A percentile compares a stretch with the other conserved stretches of the same genome.
phyloP scores from a whole-genome alignment of 78 protist species.

The slime mould (Dictyostelium discoideum) region DNA sequence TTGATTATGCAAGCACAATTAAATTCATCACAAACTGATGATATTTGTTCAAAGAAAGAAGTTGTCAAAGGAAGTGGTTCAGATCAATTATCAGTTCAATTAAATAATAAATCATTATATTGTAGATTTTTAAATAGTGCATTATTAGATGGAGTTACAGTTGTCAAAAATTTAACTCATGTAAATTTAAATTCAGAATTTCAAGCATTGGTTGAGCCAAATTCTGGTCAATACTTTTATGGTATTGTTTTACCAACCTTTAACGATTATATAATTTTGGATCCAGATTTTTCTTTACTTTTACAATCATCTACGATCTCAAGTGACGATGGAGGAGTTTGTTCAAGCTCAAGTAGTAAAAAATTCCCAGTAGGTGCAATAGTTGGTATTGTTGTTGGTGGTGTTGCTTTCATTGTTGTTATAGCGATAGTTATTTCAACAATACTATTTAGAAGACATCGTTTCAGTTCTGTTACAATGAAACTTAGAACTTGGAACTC shows the following conservation, averaged over 20 bases:
- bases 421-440: not conserved
- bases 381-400: not conserved
- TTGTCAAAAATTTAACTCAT: not conserved
- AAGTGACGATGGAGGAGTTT: not conserved
- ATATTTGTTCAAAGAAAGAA: not conserved
- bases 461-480: conserved; percentile 1
- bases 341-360: not conserved
- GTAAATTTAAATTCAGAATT: not conserved
- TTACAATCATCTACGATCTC: not conserved
- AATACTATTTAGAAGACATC: not conserved
- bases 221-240: not conserved
- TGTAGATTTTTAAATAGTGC: conserved; percentile 31
- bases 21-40: not conserved
- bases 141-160: not conserved
- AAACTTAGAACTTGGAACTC: not conserved
- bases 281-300: conserved; percentile 9
- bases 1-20: conserved; percentile 1
- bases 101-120: conserved; percentile 10
- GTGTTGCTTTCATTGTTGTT: not conserved
- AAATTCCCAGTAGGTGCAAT: not conserved
- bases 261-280: not conserved
- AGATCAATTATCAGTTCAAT: not conserved
- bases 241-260: not conserved
- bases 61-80: not conserved
- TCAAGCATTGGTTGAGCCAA: not conserved